These are phyloP conservation scores for Daldinia loculata DNA, from an alignment of 495 filamentous ascomycete species.

Conservation along the genomic window DNA sequence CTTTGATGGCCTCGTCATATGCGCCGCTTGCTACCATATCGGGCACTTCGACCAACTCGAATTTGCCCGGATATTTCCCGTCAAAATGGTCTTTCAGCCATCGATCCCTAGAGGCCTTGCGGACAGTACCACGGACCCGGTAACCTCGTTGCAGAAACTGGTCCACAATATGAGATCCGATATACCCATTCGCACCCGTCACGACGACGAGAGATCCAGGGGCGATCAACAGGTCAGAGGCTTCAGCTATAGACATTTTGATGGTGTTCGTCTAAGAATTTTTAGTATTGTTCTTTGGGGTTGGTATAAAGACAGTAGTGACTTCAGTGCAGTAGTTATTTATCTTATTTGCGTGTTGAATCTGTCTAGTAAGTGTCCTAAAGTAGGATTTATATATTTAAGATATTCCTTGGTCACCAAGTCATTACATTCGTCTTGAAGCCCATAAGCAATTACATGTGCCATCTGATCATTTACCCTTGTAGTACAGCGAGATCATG, in stretches of 20 bases:
- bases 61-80: conserved; percentile 21
- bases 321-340: neutral
- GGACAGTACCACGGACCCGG: conserved; percentile 37
- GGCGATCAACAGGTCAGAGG: conserved; percentile 3
- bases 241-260: neutral
- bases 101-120: conserved; percentile 7
- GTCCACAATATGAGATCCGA: conserved; percentile 38
- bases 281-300: neutral
- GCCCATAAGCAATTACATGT: neutral
- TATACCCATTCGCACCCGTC: conserved; percentile 32
- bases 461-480: neutral
- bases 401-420: neutral
- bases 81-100: conserved; percentile 33
- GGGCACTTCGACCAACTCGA: conserved; percentile 29
- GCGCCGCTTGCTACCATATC: conserved; percentile 31
- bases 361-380: neutral
- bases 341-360: neutral
- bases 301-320: neutral
- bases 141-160: conserved; percentile 29
- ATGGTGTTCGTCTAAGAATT: too few relatives aligned
- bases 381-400: neutral
- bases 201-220: conserved; percentile 32
- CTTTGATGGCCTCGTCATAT: conserved; percentile 28
- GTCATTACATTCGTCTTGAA: neutral
- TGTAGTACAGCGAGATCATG: neutral